Evolutionary conservation across 2,329 filamentous ascomycete genomes (phyloP), one percentile per base, ranked within the genome.

Genomic region (Alternaria metachromatica): DNA sequence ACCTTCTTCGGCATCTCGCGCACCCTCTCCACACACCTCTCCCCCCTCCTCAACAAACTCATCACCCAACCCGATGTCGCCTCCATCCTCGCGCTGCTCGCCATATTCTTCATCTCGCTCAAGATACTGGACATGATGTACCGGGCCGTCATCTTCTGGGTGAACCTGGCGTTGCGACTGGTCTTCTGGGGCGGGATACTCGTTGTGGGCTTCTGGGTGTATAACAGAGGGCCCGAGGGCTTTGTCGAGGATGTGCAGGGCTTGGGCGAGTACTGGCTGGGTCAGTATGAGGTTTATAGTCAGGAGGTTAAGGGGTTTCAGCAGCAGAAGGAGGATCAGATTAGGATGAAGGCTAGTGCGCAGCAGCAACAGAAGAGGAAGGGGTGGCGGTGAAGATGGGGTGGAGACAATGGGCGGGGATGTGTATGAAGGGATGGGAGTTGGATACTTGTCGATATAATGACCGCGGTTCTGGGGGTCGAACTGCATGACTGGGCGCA

Each of bases 61-160:
- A 60, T 72, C 20, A 73, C 74, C 0, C 69, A 78, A 62, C 82
- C 83, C 55, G 83, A 85, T 72, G 77, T 85, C 59, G 79, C 86
- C 50, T 82, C 86, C 10, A 80, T 90, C 55, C 82, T 84, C 13
- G 72, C 89, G 9, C 82, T 92, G 5, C 80, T 90, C 48, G 70
- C 89, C 28, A 81, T 89, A 59, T 79, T 95, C 55, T 84, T 93
- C 75, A 77, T 94, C 60, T 85, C 84, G 12, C 80, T 90, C 63
- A 87, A 88, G 68, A 83, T 96, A 45, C 81, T 90, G 67, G 86
- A 90, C 76, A 90, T 91, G 82, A 82, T 93, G 18, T 88, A 89
- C 65, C 87, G 92, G 64, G 82, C 93, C 20, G 84, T 97, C 62
- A 82, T 93, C 75, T 96, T 90, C 83, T 93, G 93, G 88, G 87